Conservation (phyloP, 2,329 filamentous ascomycete species). For the Ascochyta lentis region DNA sequence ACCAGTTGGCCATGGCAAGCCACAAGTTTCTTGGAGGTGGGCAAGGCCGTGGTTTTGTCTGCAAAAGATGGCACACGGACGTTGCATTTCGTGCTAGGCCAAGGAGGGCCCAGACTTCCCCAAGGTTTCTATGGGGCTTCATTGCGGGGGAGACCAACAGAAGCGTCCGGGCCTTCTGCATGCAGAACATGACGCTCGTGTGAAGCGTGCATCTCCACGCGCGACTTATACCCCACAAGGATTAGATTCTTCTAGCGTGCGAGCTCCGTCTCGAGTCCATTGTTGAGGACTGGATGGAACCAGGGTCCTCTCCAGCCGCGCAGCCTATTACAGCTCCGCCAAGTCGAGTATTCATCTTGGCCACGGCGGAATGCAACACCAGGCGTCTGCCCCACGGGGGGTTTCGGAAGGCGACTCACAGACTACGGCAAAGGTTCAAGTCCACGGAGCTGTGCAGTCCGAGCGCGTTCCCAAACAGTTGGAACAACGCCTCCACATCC, state of each 20-base stretch:
- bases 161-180: slow-evolving; percentile 18
- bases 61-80: slow-evolving; percentile 10
- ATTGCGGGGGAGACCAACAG: slow-evolving; percentile 17
- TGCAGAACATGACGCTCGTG: slow-evolving; percentile 9
- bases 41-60: slow-evolving; percentile 18
- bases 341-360: slow-evolving; percentile 28
- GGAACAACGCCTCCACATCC: slow-evolving; percentile 5
- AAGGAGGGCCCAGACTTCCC: slow-evolving; percentile 28
- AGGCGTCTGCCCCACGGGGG: slow-evolving; percentile 18
- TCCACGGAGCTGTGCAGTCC: slow-evolving; percentile 10
- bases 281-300: slow-evolving; percentile 8
- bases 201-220: slow-evolving; percentile 10
- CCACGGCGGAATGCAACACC: slow-evolving; percentile 15
- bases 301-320: slow-evolving; percentile 7
- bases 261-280: slow-evolving; percentile 26
- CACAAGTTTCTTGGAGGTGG: slow-evolving; percentile 29
- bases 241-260: slow-evolving; percentile 18
- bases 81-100: slow-evolving; percentile 25
- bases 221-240: slow-evolving; percentile 6
- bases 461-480: slow-evolving; percentile 5
- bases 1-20: slow-evolving; percentile 31
- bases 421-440: slow-evolving; percentile 3
- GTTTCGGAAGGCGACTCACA: slow-evolving; percentile 17
- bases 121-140: slow-evolving; percentile 24
- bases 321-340: slow-evolving; percentile 24